Base-by-base conservation (phyloP, 495 filamentous ascomycete genomes). In the Aspergillus bridgeri region DNA sequence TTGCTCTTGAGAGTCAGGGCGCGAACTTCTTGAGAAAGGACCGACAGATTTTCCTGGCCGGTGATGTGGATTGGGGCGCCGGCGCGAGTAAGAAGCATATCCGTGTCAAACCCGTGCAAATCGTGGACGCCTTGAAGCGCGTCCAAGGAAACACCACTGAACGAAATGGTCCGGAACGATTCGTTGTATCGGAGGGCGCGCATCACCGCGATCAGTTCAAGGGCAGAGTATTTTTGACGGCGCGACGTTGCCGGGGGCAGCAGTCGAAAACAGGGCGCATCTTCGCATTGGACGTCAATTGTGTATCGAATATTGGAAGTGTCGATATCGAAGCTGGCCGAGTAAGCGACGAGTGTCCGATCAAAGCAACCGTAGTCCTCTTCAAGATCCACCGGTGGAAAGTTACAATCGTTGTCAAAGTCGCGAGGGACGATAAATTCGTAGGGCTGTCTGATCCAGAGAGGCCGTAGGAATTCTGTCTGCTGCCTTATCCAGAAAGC, bases 141-240 rank as follows among this genome's bases (percentile, higher is more conserved):
- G 59, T 91, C 86, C 9, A 98, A 79, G 58, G 81, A 84, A 48
- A 96, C 82, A 24, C 87, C 84, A 15, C 79, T 74, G 69, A 97
- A 96, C 1, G 91, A 96, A 42, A 98, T 82, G 2, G 90, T 88
- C 51, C 80, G 80, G 69, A 97, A 97, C 15, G 84, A 89, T 67
- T 96, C 91, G 64, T 97, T 97, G 73, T 96, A 98, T 38, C 94
- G 83, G 49, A 98, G 74, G 6, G 94, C 83, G 19, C 93, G 83
- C 78, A 96, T 82, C 22, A 97, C 83, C 2, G 94, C 91, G 42
- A 98, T 76, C 22, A 97, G 69, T 69, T 97, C 94, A 49, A 87
- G 67, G 6, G 82, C 69, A 4, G 79, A 83, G 64, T 98, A 98
- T 38, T 79, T 77, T 4, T 75, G 71, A 50, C 73, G 70, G 29